These are phyloP conservation scores for Talaromyces sp. DNA, from an alignment of 2,329 filamentous ascomycete genomes.

Conservation along the genomic window DNA sequence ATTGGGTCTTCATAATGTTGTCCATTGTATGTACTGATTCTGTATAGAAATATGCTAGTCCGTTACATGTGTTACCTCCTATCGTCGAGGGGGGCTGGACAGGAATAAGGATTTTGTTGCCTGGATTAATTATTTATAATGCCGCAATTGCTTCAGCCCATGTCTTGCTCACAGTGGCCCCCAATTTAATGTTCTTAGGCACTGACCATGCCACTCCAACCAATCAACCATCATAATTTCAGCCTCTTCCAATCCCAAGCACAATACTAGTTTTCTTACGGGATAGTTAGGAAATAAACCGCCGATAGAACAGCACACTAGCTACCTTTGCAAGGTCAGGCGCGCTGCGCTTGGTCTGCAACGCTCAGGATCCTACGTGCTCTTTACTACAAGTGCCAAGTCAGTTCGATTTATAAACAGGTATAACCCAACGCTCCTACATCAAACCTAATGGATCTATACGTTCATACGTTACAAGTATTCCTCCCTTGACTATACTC, in stretches of 20 bases:
- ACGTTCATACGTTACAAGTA: too few species aligned
- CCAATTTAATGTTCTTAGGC: too few species aligned
- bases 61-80: not conserved
- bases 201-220: not conserved
- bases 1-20: not conserved
- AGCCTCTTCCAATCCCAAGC: not conserved
- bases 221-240: not conserved
- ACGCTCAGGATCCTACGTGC: not conserved
- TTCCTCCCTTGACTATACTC: too few species aligned
- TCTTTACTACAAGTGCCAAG: not conserved
- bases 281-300: not conserved
- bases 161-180: too few species aligned
- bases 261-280: not conserved
- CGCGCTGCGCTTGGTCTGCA: not conserved
- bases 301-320: not conserved
- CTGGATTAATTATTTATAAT: too few species aligned
- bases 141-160: too few species aligned
- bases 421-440: not conserved
- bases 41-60: not conserved
- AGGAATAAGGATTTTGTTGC: not conserved
- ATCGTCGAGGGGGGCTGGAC: not conserved
- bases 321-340: not conserved
- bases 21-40: not conserved
- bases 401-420: not conserved
- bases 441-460: not conserved